Conservation (phyloP, 257 asterid species). For the Gardenia jasminoides region DNA sequence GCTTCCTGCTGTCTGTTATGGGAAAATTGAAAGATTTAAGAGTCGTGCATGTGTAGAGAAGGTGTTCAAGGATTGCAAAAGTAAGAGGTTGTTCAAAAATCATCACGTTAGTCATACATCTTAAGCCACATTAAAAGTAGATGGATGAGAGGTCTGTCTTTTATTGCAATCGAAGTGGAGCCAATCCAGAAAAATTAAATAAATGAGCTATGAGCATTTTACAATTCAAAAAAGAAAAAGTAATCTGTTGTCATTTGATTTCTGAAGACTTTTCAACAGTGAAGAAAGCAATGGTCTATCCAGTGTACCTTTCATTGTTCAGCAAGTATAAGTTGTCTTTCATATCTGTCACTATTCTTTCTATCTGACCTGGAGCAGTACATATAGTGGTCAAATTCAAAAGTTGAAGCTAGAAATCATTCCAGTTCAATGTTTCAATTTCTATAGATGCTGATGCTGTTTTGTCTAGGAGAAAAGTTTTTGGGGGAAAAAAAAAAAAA, state of each 20-base stretch:
- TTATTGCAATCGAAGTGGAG: neutral
- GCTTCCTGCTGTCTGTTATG: conserved; percentile 42
- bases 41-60: neutral
- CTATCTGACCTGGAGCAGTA: neutral
- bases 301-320: neutral
- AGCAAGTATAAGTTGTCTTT: neutral
- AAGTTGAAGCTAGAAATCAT: neutral
- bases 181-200: too few species aligned
- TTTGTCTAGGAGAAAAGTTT: neutral
- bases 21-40: conserved; percentile 10
- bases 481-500: neutral
- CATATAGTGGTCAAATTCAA: neutral
- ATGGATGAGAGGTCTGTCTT: neutral
- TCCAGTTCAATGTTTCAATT: neutral
- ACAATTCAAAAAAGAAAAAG: neutral
- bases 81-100: neutral
- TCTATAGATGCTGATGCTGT: neutral
- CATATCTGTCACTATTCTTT: neutral
- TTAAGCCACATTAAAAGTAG: neutral
- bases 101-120: neutral
- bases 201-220: neutral
- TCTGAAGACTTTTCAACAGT: neutral
- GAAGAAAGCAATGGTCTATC: neutral
- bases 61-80: neutral
- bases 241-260: neutral